Base-by-base conservation (phyloP, 192 early-diverging fungal genomes). In the Coemansia sp. region DNA sequence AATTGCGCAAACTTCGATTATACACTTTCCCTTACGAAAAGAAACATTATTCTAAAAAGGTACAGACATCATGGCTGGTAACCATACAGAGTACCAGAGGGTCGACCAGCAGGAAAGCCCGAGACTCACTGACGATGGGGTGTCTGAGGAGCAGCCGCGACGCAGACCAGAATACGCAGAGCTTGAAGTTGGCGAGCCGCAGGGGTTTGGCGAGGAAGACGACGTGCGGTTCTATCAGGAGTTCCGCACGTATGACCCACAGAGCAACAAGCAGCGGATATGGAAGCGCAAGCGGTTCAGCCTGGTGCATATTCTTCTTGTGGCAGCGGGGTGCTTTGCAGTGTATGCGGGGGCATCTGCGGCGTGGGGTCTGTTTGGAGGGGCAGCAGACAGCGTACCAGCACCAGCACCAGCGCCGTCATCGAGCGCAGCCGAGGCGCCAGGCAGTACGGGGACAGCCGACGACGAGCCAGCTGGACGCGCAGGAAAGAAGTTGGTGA, bases 241-340 rank as follows among this genome's bases (percentile, higher is more conserved):
- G 72, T 80, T 80, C 59, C 35, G 71, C 0, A 65, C 64, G 22
- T 80, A 71, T 52, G 72, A 80, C 64, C 53, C 61, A 17, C 72
- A 61, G 36, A 25, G 61, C 54, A 53, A 42, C 45, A 80, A 80
- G 62, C 8, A 65, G 5, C 65, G 56, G 25, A 38, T 49, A 9
- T 74, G 78, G 73, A 66, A 61, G 52, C 69, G 78, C 65, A 74
- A 71, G 69, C 73, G 78, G 34, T 80, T 74, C 46, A 74, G 62
- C 15, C 38, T 75, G 34, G 50, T 63, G 40, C 73, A 80, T 43
- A 67, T 80, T 7, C 60, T 60, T 9, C 43, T 70, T 22, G 70
- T 61, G 20, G 78, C 54, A 5, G 57, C 75, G 4, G 78, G 54
- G 35, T 80, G 78, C 32, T 42, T 80, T 43, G 66, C 65, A 10